These are phyloP conservation scores for Boletus sensibilis DNA, from an alignment of 768 basidiomycete genomes.

Conservation along the genomic window DNA sequence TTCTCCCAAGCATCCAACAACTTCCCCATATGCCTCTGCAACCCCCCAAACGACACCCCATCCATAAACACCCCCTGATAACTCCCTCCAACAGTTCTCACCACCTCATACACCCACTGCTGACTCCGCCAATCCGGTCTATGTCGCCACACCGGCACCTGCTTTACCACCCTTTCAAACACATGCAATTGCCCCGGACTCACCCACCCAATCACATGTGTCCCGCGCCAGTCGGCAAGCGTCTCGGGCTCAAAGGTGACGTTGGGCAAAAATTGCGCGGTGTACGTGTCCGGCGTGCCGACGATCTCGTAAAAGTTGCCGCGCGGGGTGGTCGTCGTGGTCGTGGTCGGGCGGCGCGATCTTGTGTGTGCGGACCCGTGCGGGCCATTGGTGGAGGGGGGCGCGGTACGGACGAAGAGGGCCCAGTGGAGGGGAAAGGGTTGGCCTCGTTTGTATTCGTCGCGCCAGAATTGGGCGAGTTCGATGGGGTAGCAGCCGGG, in stretches of 20 bases:
- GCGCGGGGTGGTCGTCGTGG: not conserved
- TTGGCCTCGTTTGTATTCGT: constrained; percentile 6
- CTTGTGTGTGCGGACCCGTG: not conserved
- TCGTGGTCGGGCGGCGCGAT: not conserved
- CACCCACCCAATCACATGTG: constrained; percentile 24
- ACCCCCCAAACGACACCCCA: constrained; percentile 9
- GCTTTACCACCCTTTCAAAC: constrained; percentile 17
- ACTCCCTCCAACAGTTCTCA: constrained; percentile 1
- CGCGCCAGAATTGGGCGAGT: constrained; percentile 32
- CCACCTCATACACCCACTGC: constrained; percentile 28
- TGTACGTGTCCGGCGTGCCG: constrained; percentile 27
- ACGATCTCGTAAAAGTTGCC: constrained; percentile 31
- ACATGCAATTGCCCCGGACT: constrained; percentile 5
- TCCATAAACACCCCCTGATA: constrained; percentile 15
- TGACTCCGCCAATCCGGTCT: constrained; percentile 26
- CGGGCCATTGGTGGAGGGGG: not conserved
- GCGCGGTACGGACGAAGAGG: constrained; percentile 28
- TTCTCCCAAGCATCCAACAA: constrained; percentile 33
- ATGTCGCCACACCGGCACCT: constrained; percentile 21
- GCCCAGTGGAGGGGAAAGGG: constrained; percentile 29
- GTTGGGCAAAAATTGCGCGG: constrained; percentile 8
- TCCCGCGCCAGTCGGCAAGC: constrained; percentile 26
- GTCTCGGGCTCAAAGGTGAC: constrained; percentile 9
- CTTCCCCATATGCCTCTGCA: constrained; percentile 26
- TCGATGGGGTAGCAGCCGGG: constrained; percentile 23